Base-by-base conservation (phyloP, 2,329 filamentous ascomycete genomes). In the Beauveria scarabaeidicola region DNA sequence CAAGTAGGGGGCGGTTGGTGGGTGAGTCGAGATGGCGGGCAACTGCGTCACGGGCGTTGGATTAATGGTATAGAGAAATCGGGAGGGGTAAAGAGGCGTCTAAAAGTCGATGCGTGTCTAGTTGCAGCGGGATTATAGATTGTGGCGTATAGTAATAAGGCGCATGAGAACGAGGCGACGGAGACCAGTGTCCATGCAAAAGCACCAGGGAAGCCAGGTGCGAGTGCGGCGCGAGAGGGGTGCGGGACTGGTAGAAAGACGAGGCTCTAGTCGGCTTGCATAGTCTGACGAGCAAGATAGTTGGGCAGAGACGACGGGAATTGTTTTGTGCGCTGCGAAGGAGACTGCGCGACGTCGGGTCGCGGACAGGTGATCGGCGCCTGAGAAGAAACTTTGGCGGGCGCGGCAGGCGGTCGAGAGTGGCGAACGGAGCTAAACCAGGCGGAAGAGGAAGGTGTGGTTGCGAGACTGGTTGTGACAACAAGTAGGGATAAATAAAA, bases 401-500 rank as follows among this genome's bases (percentile, higher is more conserved):
- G 48, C 41, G 50, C 48, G 29, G 40, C 21, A 40, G 48, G 44
- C 36, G 47, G 19, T 58, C 19, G 47, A 58, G 21, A 36, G 19
- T 36, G 11, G 46, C 46, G 55, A 51, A 58, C 47, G 38, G 48
- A 52, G 57, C 40, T 27, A 41, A 38, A 29, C 36, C 32, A 41
- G 51, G 58, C 10, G 54, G 47, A 38, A 21, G 17, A 43, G 25
- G 57, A 61, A 62, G 47, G n/a, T 9, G 29, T 50, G 32, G 6
- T 23, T 41, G 46, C 47, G 56, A 44, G 41, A 61, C 38, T 51
- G 58, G 51, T 60, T 53, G 59, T 58, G 57, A 44, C 59, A 62
- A 60, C 50, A 50, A 55, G 38, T 59, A 5, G 43, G 6, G 19
- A 29, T 41, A 46, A 63, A 65, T 63, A 65, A 61, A 62, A 40